Conservation (phyloP, 257 asterid species). For the Solanum sparsipilum region DNA sequence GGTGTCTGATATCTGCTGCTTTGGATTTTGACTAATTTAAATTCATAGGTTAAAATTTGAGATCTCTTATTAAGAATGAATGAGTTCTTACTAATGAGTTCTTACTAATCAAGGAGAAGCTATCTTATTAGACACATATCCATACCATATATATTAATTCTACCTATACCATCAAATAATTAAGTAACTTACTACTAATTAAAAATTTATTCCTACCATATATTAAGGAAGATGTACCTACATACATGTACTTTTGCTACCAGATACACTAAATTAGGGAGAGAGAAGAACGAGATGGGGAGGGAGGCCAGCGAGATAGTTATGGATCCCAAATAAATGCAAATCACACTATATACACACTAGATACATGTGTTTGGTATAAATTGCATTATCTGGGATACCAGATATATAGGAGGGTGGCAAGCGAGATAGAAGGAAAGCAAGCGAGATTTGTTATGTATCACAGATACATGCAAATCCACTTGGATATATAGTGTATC, state of each 20-base stretch:
- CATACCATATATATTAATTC: too few species aligned
- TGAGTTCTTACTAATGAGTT: neutral
- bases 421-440: neutral
- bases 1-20: neutral
- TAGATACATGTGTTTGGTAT: neutral
- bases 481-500: too few species aligned
- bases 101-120: neutral
- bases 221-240: neutral
- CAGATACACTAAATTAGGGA: neutral
- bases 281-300: neutral
- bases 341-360: neutral
- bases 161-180: too few species aligned
- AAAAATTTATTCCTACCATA: too few species aligned
- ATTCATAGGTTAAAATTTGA: neutral
- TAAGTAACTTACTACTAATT: neutral
- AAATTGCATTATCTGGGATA: neutral
- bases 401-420: neutral
- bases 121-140: neutral
- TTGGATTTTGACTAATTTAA: neutral
- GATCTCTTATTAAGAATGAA: neutral
- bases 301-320: neutral
- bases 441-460: too few species aligned
- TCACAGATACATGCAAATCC: too few species aligned
- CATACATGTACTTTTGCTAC: neutral
- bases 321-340: too few species aligned